Evolutionary conservation across 805 yeast genomes (phyloP).

Genomic region (Teunomyces panamensis): DNA sequence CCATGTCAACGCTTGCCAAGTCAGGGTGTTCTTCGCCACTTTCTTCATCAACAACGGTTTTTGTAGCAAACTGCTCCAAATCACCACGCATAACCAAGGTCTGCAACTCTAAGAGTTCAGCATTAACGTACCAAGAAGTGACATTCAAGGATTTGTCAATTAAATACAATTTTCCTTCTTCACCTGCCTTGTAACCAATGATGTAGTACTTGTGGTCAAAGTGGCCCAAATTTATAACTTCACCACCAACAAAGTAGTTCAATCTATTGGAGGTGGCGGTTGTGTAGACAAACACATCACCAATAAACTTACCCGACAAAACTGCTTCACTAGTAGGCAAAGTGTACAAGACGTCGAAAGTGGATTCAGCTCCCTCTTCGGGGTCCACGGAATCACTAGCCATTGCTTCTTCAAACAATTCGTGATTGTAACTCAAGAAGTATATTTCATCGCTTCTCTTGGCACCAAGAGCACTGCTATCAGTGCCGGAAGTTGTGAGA

Average conservation of each 20-base stretch:
- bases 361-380: constrained; percentile 86
- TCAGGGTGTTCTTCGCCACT: constrained; percentile 39
- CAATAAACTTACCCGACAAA: constrained; percentile 92
- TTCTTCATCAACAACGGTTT: constrained; percentile 30
- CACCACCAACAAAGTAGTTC: constrained; percentile 93
- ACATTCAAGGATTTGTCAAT: constrained; percentile 89
- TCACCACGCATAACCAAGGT: constrained; percentile 95
- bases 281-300: constrained; percentile 93
- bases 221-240: constrained; percentile 87
- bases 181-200: constrained; percentile 77
- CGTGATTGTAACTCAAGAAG: constrained; percentile 71
- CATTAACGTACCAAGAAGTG: constrained; percentile 73
- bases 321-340: constrained; percentile 66
- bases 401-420: constrained; percentile 60
- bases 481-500: constrained; percentile 35
- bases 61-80: constrained; percentile 56
- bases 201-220: constrained; percentile 84
- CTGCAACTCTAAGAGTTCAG: constrained; percentile 90
- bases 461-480: constrained; percentile 16
- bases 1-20: constrained; percentile 45
- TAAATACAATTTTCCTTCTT: constrained; percentile 86
- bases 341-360: constrained; percentile 83
- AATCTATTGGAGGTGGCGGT: constrained; percentile 77
- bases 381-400: constrained; percentile 56
- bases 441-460: constrained; percentile 66